A percentile compares a stretch with the other conserved stretches of the same genome.
Conservation (phyloP, 306 rosid species). For the Lathyrus sativus region DNA sequence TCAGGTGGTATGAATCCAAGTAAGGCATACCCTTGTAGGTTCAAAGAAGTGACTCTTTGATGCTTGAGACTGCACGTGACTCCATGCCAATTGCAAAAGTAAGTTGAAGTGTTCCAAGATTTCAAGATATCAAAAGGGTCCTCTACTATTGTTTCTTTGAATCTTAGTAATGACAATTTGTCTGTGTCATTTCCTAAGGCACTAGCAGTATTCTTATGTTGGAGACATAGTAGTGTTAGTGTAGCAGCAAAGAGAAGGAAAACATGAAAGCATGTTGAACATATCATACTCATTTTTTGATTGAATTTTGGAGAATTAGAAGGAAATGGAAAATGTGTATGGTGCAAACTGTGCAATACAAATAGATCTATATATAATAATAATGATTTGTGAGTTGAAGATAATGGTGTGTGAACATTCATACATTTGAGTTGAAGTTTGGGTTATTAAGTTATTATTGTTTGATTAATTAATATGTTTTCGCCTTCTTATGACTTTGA, state of each 20-base stretch:
- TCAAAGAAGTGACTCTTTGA: constrained; percentile 43
- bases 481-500: not conserved
- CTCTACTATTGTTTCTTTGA: constrained; percentile 32
- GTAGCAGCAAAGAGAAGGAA: constrained; percentile 20
- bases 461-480: not conserved
- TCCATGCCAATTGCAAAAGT: constrained; percentile 42
- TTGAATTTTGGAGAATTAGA: not conserved
- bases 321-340: constrained; percentile 22
- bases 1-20: constrained; percentile 47
- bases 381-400: constrained; percentile 14
- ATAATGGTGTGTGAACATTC: constrained; percentile 16
- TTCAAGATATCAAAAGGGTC: constrained; percentile 37
- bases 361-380: constrained; percentile 5
- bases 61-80: constrained; percentile 41
- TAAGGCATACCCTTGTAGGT: constrained; percentile 35
- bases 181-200: constrained; percentile 44
- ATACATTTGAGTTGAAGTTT: not conserved
- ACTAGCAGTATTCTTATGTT: constrained; percentile 18
- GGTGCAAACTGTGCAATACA: constrained; percentile 4
- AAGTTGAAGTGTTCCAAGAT: constrained; percentile 48
- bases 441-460: not conserved
- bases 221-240: constrained; percentile 14
- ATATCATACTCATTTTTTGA: constrained; percentile 26
- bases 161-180: constrained; percentile 40
- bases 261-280: constrained; percentile 18